Evolutionary conservation across 2,329 filamentous ascomycete genomes (phyloP).

Genomic region (Chaetomium strumarium): DNA sequence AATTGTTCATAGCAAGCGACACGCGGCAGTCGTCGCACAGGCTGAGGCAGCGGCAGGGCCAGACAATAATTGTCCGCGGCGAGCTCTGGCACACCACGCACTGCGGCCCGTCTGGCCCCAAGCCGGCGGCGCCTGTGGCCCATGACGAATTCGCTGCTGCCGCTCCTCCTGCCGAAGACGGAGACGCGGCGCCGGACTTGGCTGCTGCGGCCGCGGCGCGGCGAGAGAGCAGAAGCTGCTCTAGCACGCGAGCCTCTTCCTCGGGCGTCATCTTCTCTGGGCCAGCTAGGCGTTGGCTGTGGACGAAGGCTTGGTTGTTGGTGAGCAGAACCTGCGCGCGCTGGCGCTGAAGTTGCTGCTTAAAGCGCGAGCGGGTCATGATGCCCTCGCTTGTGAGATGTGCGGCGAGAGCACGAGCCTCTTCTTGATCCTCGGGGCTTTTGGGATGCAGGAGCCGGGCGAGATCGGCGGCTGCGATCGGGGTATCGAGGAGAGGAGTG

Average conservation of each 20-base stretch:
- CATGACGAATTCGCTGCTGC: slow-evolving; percentile 35
- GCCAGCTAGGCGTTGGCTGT: slow-evolving; percentile 30
- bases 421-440: slow-evolving; percentile 69
- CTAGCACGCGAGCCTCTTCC: slow-evolving; percentile 56
- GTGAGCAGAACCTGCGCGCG: slow-evolving; percentile 58
- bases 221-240: slow-evolving; percentile 53
- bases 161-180: neutral
- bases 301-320: slow-evolving; percentile 33
- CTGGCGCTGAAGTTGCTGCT: slow-evolving; percentile 60
- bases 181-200: neutral
- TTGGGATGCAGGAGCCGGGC: slow-evolving; percentile 77
- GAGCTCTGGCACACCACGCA: slow-evolving; percentile 90
- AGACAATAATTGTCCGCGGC: slow-evolving; percentile 85
- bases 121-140: slow-evolving; percentile 65
- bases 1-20: slow-evolving; percentile 93
- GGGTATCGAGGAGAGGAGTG: slow-evolving; percentile 55
- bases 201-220: slow-evolving; percentile 30
- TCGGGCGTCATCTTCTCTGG: slow-evolving; percentile 42
- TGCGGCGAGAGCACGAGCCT: slow-evolving; percentile 74
- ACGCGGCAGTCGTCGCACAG: slow-evolving; percentile 94
- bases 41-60: slow-evolving; percentile 92
- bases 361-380: slow-evolving; percentile 76
- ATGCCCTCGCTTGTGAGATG: slow-evolving; percentile 67
- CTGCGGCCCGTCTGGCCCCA: slow-evolving; percentile 66
- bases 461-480: slow-evolving; percentile 62